These are phyloP conservation scores for Sclerotinia borealis DNA, from an alignment of 2,329 filamentous ascomycete species.

Conservation along the genomic window DNA sequence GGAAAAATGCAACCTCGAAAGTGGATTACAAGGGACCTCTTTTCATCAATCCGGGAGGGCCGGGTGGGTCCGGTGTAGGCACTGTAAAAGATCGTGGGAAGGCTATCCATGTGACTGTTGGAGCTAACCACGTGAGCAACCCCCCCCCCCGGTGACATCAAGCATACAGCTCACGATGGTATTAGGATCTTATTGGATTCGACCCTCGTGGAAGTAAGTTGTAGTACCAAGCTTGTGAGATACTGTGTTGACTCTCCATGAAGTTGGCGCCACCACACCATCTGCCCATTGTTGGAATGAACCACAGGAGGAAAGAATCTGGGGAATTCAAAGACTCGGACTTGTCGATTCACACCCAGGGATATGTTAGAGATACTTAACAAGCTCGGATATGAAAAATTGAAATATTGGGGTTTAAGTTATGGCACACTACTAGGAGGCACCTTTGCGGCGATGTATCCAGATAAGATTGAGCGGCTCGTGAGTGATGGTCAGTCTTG, in stretches of 20 bases:
- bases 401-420: constrained; percentile 46
- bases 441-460: constrained; percentile 40
- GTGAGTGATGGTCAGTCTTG: constrained; percentile 26
- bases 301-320: constrained; percentile 38
- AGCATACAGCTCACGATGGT: not conserved
- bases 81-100: constrained; percentile 26
- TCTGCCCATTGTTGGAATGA: constrained; percentile 44
- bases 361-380: constrained; percentile 34
- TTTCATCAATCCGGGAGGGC: constrained; percentile 33
- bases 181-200: constrained; percentile 44
- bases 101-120: constrained; percentile 40
- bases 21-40: constrained; percentile 21
- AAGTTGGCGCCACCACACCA: constrained; percentile 40
- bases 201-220: constrained; percentile 40
- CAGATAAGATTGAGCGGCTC: constrained; percentile 37
- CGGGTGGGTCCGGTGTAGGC: constrained; percentile 41
- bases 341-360: constrained; percentile 44
- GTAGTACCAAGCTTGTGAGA: not conserved
- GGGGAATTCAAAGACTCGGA: constrained; percentile 41
- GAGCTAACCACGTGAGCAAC: not conserved
- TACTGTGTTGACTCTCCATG: not conserved
- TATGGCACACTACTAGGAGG: constrained; percentile 42
- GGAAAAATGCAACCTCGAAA: constrained; percentile 18
- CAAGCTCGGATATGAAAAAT: constrained; percentile 26
- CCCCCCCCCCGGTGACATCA: not conserved